Evolutionary conservation across 768 basidiomycete species (phyloP).

Genomic region (Fistulinella prunicolor): DNA sequence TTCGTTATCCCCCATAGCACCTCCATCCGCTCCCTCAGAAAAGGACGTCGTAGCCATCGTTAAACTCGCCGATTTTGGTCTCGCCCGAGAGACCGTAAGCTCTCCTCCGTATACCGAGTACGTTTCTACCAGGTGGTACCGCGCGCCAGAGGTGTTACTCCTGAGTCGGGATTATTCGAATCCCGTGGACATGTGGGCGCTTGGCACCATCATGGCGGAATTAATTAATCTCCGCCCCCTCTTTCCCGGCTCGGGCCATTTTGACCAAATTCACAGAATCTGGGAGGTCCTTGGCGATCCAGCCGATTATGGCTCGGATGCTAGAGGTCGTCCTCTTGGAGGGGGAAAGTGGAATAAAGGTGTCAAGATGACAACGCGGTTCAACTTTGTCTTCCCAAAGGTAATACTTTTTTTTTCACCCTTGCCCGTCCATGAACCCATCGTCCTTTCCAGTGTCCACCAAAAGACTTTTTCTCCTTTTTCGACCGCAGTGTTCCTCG

Average conservation of each 20-base stretch:
- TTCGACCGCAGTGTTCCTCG: constrained; percentile 79
- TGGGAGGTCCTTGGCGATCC: constrained; percentile 95
- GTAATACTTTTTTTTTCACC: constrained; percentile 38
- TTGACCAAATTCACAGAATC: constrained; percentile 90
- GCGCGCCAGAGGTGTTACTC: constrained; percentile 94
- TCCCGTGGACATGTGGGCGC: constrained; percentile 99
- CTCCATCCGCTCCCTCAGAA: constrained; percentile 65
- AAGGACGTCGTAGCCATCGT: constrained; percentile 95
- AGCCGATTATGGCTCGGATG: constrained; percentile 75
- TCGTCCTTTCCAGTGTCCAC: constrained; percentile 47
- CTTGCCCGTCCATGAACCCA: constrained; percentile 2
- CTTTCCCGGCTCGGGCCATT: constrained; percentile 90
- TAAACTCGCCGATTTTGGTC: constrained; percentile 97
- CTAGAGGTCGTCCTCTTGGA: constrained; percentile 64
- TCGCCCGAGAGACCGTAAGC: constrained; percentile 86
- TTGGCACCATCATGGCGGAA: constrained; percentile 98
- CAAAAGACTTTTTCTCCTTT: constrained; percentile 63
- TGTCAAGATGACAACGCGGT: constrained; percentile 79
- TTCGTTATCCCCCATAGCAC: constrained; percentile 67
- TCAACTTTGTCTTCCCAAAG: constrained; percentile 88
- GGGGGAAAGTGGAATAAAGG: constrained; percentile 89
- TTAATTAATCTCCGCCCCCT: constrained; percentile 91
- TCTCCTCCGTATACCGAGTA: constrained; percentile 97
- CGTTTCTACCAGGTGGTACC: constrained; percentile 99
- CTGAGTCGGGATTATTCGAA: constrained; percentile 91